Conservation (phyloP, 2,329 filamentous ascomycete species). For the Ambrosiella beaveri region DNA sequence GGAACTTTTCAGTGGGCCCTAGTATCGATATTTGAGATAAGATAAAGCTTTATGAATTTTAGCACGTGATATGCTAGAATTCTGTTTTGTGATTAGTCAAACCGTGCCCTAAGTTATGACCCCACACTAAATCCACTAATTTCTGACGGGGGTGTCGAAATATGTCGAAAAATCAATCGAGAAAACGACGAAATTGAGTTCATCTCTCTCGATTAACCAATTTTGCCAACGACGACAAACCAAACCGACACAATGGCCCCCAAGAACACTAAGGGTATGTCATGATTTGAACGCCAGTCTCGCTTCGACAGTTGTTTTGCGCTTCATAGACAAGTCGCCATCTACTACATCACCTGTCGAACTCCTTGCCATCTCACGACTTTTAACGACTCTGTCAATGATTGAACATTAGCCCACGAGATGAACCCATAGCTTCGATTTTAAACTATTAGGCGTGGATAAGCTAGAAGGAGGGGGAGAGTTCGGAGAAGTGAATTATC, state of each 20-base stretch:
- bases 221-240: slow-evolving; percentile 13
- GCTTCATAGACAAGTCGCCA: slow-evolving; percentile 2
- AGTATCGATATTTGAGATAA: slow-evolving; percentile 5
- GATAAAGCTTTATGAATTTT: neutral
- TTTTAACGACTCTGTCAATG: slow-evolving; percentile 13
- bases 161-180: slow-evolving; percentile 8
- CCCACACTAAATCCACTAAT: slow-evolving; percentile 8
- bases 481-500: neutral
- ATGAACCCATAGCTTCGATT: neutral
- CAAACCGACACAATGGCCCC: slow-evolving; percentile 22
- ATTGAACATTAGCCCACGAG: slow-evolving; percentile 5
- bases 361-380: slow-evolving; percentile 3
- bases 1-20: slow-evolving; percentile 9
- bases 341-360: neutral
- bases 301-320: neutral
- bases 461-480: neutral
- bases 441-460: neutral
- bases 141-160: slow-evolving; percentile 3
- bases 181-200: slow-evolving; percentile 4
- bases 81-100: neutral
- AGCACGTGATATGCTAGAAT: neutral
- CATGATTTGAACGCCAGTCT: slow-evolving; percentile 16
- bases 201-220: slow-evolving; percentile 6
- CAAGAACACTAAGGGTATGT: slow-evolving; percentile 31
- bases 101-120: slow-evolving; percentile 6